A percentile compares a stretch with the other conserved stretches of the same genome.
These are phyloP conservation scores for Taphrina confusa DNA, from an alignment of 1,139 yeast genomes.

Conservation along the genomic window DNA sequence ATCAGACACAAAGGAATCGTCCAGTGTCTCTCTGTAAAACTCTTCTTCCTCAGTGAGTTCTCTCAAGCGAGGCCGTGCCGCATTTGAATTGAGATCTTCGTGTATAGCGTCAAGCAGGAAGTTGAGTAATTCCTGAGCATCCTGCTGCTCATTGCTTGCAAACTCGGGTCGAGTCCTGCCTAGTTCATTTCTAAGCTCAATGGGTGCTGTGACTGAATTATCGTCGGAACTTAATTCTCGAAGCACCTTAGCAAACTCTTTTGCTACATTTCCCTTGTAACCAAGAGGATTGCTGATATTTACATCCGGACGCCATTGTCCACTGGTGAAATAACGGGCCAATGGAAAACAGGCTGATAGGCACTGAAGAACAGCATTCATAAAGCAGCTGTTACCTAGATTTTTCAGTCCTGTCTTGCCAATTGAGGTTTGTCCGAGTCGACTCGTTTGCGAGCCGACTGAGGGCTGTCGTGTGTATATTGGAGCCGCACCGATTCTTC, in stretches of 20 bases:
- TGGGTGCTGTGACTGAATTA: constrained; percentile 57
- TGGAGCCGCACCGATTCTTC: constrained; percentile 19
- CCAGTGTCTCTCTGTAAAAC: constrained; percentile 66
- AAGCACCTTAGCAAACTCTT: constrained; percentile 67
- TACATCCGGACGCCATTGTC: constrained; percentile 68
- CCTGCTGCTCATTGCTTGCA: constrained; percentile 83
- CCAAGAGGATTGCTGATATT: constrained; percentile 77
- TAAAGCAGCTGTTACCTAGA: constrained; percentile 89
- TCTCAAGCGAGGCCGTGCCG: constrained; percentile 56
- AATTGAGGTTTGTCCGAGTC: constrained; percentile 38
- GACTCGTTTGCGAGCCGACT: constrained; percentile 37
- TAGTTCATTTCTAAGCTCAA: constrained; percentile 50
- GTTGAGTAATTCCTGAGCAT: constrained; percentile 85
- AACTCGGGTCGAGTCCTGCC: constrained; percentile 73
- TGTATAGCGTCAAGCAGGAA: constrained; percentile 82
- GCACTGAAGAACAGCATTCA: constrained; percentile 90
- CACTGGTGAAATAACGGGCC: constrained; percentile 51
- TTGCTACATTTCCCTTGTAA: constrained; percentile 77
- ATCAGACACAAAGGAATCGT: constrained; percentile 81
- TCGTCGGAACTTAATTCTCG: constrained; percentile 58
- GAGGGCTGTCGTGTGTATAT: constrained; percentile 35
- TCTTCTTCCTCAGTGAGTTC: constrained; percentile 76
- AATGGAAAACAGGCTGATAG: constrained; percentile 58
- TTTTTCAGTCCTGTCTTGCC: constrained; percentile 66
- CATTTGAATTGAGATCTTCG: constrained; percentile 79